Base-by-base conservation (phyloP, 2,329 filamentous ascomycete genomes). In the Sphaerulina vaccinii region DNA sequence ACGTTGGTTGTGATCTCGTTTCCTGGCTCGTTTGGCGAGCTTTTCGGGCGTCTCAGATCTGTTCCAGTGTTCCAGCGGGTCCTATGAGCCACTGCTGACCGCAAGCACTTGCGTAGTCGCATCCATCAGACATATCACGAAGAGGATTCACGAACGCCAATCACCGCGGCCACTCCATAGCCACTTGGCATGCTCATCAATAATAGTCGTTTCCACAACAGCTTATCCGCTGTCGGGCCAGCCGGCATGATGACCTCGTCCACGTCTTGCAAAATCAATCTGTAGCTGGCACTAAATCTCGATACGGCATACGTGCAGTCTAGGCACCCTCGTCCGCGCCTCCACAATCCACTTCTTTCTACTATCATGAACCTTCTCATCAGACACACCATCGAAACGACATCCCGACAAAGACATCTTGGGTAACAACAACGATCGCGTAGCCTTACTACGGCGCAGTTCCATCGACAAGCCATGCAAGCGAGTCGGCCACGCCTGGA, bases 161-260 rank as follows among this genome's bases (percentile, higher is more conserved):
- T 44, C 38, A 49, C 7, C 22, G 21, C 32, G 22, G 11, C 29
- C 22, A 24, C 21, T 21, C 35, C 15, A 23, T 42, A 23, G 39
- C 21, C 27, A 50, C 39, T 50, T 50, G 48, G 29, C 48, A 50
- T 18, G 48, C 38, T 39, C 37, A 43, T 35, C 18, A 16, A 15
- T 11, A 18, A 33, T 50, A 44, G 48, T 29, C 48, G 19, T 44
- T 44, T 29, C 32, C 48, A 43, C 40, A 40, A 37, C 45, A 49
- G 46, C 48, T 50, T 19, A 43, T 43, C 48, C 48, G 48, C 39
- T 50, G 32, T 50, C 40, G 48, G 45, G 35, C 45, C 45, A 49
- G 24, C 45, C 45, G 45, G 45, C 38, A 13, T 39, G 37, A 40
- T 41, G 45, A 33, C 36, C 45, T 41, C 45, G 45, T 32, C 45